Evolutionary conservation across 164 flowering plant genomes (phyloP), one percentile per base, ranked within the genome.

Genomic region (Aristolochia contorta): DNA sequence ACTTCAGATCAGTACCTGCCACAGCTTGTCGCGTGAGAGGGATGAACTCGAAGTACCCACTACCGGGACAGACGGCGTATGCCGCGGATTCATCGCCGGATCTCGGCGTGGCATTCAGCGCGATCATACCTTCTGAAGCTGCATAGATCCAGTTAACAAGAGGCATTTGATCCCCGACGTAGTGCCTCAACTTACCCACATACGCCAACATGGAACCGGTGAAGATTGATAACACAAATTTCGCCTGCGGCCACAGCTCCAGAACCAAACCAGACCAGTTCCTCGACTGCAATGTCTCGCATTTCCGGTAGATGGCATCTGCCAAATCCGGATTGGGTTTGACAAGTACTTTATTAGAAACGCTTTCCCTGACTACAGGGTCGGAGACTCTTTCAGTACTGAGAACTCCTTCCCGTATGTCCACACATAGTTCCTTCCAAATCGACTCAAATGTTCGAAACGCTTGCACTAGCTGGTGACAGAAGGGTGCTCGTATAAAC

Each of bases 171-270:
- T 62, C 73, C 19, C 88, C 97, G 0, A 95, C 96, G 71, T 86
- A 93, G 65, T 84, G 93, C 79, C 97, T 91, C 79, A 94, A 43
- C 22, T 94, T 91, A 47, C 80, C 78, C 72, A 84, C 48, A 62
- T 91, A 91, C 18, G 87, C 91, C 77, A 80, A 84, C 99, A 94
- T 93, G 15, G 99, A 82, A 30, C 99, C 99, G 0, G 99, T 93
- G 95, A 93, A 81, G 70, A 93, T 93, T 61, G 95, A 96, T 51
- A 76, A 78, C 1, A 90, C 62, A 57, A 88, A 93, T 79, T 82
- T 90, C 0, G 75, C 86, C 69, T 85, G 84, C 1, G 99, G 97
- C 65, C 91, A 93, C 25, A 93, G 82, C 47, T 68, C 80, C 2
- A 86, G 96, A 30, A 93, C 82, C 25, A 90, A 22, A 16, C 99